Evolutionary conservation across 768 basidiomycete genomes (phyloP).

Genomic region (Auricularia cornea): DNA sequence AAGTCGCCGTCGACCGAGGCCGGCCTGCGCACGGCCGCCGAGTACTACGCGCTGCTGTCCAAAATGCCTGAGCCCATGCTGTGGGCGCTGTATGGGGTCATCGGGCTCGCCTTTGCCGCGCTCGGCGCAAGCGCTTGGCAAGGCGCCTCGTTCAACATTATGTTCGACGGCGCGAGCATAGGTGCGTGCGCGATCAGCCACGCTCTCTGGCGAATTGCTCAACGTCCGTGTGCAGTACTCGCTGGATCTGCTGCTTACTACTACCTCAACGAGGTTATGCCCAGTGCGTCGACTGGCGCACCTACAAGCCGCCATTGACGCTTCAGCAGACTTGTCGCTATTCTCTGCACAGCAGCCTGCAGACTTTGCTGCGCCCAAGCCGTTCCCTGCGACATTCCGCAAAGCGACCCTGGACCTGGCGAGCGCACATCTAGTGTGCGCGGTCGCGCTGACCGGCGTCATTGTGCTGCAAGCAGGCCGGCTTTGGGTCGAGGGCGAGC

Average conservation of each 20-base stretch:
- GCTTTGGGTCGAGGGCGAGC: constrained; percentile 75
- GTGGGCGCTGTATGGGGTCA: constrained; percentile 50
- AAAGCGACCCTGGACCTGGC: constrained; percentile 68
- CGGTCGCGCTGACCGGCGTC: constrained; percentile 82
- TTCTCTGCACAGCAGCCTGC: constrained; percentile 28
- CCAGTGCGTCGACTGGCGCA: constrained; percentile 45
- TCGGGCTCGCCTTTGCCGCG: constrained; percentile 51
- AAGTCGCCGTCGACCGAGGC: constrained; percentile 77
- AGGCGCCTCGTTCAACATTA: constrained; percentile 71
- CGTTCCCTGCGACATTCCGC: constrained; percentile 57
- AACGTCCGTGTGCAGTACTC: constrained; percentile 43
- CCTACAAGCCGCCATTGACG: not conserved
- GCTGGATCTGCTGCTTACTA: constrained; percentile 63
- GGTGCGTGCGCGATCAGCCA: constrained; percentile 40
- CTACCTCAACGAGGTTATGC: constrained; percentile 70
- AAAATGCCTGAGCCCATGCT: constrained; percentile 50
- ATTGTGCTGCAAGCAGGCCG: constrained; percentile 75
- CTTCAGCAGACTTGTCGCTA: constrained; percentile 7
- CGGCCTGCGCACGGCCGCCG: constrained; percentile 72
- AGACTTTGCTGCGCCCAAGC: constrained; percentile 27
- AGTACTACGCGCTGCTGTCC: constrained; percentile 73
- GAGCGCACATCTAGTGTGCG: constrained; percentile 76
- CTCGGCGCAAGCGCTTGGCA: constrained; percentile 75
- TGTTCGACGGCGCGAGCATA: constrained; percentile 88
- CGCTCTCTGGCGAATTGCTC: not conserved